Percentiles rank a stretch among this genome's conserved stretches.
Conservation (phyloP, 345 rosid genomes). For the Sapria himalayana region DNA sequence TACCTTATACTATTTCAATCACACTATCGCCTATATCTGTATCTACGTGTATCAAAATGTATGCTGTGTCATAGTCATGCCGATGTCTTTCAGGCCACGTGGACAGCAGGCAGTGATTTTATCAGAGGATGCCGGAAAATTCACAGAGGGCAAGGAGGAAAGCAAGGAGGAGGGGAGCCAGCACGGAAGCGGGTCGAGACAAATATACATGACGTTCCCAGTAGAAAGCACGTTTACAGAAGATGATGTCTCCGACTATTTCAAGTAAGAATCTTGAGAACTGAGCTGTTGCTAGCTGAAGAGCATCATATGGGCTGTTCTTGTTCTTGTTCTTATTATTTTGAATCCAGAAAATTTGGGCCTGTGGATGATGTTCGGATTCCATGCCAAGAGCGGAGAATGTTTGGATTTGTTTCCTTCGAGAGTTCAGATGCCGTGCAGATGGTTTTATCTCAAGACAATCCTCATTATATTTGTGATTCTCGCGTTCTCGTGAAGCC, state of each 20-base stretch:
- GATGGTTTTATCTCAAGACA: constrained; percentile 56
- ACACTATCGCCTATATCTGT: background rate
- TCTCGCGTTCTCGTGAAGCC: constrained; percentile 97
- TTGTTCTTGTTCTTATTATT: background rate
- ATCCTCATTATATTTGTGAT: constrained; percentile 84
- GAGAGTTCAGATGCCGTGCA: constrained; percentile 44
- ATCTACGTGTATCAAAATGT: background rate
- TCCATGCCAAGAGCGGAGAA: constrained; percentile 81
- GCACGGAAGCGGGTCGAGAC: constrained; percentile 49
- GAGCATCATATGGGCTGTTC: background rate
- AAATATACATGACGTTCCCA: constrained; percentile 88
- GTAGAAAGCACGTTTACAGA: constrained; percentile 79
- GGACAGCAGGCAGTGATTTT: constrained; percentile 86
- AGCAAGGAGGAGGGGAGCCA: constrained; percentile 38
- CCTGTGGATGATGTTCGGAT: constrained; percentile 89
- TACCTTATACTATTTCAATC: background rate
- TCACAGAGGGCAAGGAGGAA: constrained; percentile 27
- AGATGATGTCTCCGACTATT: constrained; percentile 69
- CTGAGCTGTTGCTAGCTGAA: background rate
- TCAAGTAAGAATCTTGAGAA: constrained; percentile 19
- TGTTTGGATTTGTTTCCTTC: constrained; percentile 94
- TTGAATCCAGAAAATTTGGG: constrained; percentile 37
- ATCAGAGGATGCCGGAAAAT: constrained; percentile 63
- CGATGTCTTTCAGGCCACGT: constrained; percentile 44
- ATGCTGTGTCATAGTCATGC: background rate